Evolutionary conservation across 805 yeast genomes (phyloP).

Genomic region (Nakazawaea peltata): DNA sequence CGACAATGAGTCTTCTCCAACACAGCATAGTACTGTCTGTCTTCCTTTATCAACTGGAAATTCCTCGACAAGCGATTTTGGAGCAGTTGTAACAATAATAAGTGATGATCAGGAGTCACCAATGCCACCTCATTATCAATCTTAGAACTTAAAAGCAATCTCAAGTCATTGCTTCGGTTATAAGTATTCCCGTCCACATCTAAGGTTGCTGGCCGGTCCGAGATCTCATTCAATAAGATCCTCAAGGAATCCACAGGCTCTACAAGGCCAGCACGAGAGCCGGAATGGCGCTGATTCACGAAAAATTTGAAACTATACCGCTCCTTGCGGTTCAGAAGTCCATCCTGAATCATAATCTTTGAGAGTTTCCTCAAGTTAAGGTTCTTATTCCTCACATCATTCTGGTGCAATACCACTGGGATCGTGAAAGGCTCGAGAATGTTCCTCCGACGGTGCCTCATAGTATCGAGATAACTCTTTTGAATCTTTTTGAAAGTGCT

Average conservation of each 20-base stretch:
- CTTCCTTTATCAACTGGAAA: neutral
- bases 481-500: neutral
- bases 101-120: constrained; percentile 1
- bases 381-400: constrained; percentile 3
- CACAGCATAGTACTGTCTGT: constrained; percentile 3
- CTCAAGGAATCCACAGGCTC: constrained; percentile 3
- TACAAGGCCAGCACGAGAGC: neutral
- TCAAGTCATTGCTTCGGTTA: constrained; percentile 5
- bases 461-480: constrained; percentile 4
- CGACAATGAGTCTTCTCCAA: neutral
- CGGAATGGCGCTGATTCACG: constrained; percentile 4
- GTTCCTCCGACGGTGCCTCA: constrained; percentile 4
- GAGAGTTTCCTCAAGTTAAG: constrained; percentile 4
- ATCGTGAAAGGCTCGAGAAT: constrained; percentile 2
- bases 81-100: neutral
- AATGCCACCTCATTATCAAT: neutral
- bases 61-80: neutral
- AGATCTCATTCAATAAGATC: constrained; percentile 4
- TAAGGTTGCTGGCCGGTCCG: constrained; percentile 1
- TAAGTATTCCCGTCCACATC: neutral
- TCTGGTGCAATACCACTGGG: constrained; percentile 8
- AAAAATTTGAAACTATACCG: constrained; percentile 5
- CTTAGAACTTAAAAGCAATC: neutral
- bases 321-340: too few relatives aligned
- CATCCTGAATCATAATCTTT: constrained; percentile 7